Conservation (phyloP, 805 yeast species). For the Suhomyces kilbournensis region DNA sequence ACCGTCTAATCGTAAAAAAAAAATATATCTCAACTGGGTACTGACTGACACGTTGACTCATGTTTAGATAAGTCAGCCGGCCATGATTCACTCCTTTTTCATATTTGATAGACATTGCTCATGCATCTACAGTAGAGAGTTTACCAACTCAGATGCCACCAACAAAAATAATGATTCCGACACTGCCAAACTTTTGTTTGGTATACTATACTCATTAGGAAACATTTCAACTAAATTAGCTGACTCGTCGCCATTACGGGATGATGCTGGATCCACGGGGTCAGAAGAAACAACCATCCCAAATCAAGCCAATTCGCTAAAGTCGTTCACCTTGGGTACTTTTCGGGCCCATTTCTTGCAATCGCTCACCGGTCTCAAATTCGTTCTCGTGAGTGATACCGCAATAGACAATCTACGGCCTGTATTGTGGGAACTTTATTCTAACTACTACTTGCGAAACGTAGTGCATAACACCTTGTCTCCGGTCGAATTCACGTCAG, state of each 20-base stretch:
- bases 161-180: conserved; percentile 64
- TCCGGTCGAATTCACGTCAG: conserved; percentile 52
- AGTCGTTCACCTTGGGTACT: conserved; percentile 65
- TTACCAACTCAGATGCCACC: conserved; percentile 17
- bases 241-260: conserved; percentile 11
- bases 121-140: conserved; percentile 80
- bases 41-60: neutral
- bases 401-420: conserved; percentile 51
- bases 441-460: conserved; percentile 53
- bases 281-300: conserved; percentile 4
- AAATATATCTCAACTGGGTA: neutral
- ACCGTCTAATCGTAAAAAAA: neutral
- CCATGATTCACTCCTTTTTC: conserved; percentile 80
- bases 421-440: conserved; percentile 58
- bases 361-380: conserved; percentile 73
- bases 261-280: conserved; percentile 16
- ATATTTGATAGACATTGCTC: conserved; percentile 89
- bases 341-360: conserved; percentile 80
- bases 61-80: conserved; percentile 24
- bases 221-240: conserved; percentile 63
- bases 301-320: conserved; percentile 30
- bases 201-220: conserved; percentile 75
- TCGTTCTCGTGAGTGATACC: conserved; percentile 71
- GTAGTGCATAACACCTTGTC: conserved; percentile 55
- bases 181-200: conserved; percentile 78